Conservation (phyloP, 2,329 filamentous ascomycete species). For the Tolypocladium cylindrosporum region DNA sequence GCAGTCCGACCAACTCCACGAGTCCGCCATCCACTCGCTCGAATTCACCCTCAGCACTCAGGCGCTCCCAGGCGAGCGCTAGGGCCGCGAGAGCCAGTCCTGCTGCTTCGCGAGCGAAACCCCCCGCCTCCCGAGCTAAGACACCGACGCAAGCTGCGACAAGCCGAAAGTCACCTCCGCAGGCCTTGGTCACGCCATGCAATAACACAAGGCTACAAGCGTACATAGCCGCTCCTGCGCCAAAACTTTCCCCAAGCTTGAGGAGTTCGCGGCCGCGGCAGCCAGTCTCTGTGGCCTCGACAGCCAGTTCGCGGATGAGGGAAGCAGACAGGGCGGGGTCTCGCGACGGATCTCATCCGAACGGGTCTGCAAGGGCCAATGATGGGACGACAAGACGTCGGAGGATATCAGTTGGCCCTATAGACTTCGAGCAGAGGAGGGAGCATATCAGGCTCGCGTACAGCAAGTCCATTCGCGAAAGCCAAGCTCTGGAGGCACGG, state of each 20-base stretch:
- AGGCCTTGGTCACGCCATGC: conserved; percentile 33
- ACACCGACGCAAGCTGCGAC: conserved; percentile 27
- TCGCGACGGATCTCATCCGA: conserved; percentile 23
- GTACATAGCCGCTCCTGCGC: conserved; percentile 59
- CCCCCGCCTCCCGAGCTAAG: conserved; percentile 30
- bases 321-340: conserved; percentile 47
- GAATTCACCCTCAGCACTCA: conserved; percentile 41
- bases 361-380: conserved; percentile 20
- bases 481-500: conserved; percentile 48
- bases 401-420: conserved; percentile 57
- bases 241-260: conserved; percentile 68
- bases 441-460: conserved; percentile 79
- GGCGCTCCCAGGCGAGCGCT: conserved; percentile 30
- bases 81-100: conserved; percentile 26
- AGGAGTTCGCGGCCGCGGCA: conserved; percentile 75
- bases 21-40: conserved; percentile 45
- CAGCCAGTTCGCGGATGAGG: conserved; percentile 59
- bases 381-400: conserved; percentile 32
- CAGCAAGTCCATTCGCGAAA: conserved; percentile 71
- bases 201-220: conserved; percentile 57
- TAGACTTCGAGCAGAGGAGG: conserved; percentile 76
- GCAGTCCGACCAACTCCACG: conserved; percentile 32
- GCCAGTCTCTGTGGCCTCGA: conserved; percentile 64
- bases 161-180: conserved; percentile 29
- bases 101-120: conserved; percentile 28